Conservation (phyloP, 352 stramenopile genomes). For the Thraustochytrium sp. region DNA sequence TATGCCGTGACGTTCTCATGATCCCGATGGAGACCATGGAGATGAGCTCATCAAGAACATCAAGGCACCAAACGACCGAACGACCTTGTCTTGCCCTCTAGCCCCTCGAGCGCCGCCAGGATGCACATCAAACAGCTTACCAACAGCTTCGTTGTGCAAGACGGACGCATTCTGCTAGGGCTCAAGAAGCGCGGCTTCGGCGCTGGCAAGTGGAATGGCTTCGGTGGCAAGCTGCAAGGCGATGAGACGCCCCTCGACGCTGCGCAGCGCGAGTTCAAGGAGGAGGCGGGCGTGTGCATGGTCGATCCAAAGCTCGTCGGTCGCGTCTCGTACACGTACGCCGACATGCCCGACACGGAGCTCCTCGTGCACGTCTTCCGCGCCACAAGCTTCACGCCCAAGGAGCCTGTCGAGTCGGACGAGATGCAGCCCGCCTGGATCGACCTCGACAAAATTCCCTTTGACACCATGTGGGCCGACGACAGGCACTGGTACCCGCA, state of each 20-base stretch:
- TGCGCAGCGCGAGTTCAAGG: slow-evolving; percentile 54
- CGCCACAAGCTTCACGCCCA: slow-evolving; percentile 59
- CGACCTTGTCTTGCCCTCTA: neutral
- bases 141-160: slow-evolving; percentile 24
- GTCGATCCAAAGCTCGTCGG: neutral
- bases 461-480: slow-evolving; percentile 72
- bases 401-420: slow-evolving; percentile 66
- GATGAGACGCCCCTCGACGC: slow-evolving; percentile 55
- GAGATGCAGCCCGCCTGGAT: slow-evolving; percentile 80
- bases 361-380: slow-evolving; percentile 76
- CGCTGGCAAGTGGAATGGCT: slow-evolving; percentile 77
- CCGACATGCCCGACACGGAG: slow-evolving; percentile 54
- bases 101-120: slow-evolving; percentile 9
- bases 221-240: slow-evolving; percentile 76
- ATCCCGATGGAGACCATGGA: no score
- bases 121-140: neutral
- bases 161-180: slow-evolving; percentile 59
- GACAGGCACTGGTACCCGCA: slow-evolving; percentile 70
- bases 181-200: slow-evolving; percentile 82
- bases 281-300: slow-evolving; percentile 64
- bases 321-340: slow-evolving; percentile 60
- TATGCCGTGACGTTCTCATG: no score
- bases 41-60: neutral
- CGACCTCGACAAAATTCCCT: slow-evolving; percentile 61
- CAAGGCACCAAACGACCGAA: neutral